Evolutionary conservation across 768 basidiomycete genomes (phyloP).

Genomic region (Boletus rex-veris): DNA sequence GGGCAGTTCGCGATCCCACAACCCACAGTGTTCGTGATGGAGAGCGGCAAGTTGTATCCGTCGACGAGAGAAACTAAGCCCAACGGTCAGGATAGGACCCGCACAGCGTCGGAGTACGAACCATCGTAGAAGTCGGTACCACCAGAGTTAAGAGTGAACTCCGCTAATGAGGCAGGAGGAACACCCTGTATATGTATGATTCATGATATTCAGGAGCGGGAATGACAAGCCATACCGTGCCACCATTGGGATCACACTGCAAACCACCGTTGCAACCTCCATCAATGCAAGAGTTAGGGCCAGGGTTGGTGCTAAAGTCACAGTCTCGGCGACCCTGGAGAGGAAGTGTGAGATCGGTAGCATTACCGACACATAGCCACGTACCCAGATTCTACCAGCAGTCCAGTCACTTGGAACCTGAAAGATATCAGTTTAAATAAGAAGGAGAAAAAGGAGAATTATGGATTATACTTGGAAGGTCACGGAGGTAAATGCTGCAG

Average conservation of each 20-base stretch:
- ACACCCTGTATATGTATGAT: constrained; percentile 40
- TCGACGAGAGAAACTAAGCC: constrained; percentile 58
- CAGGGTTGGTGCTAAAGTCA: constrained; percentile 51
- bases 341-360: neutral
- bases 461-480: constrained; percentile 23
- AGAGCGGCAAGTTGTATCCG: constrained; percentile 60
- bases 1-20: constrained; percentile 57
- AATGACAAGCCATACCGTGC: constrained; percentile 36
- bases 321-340: constrained; percentile 53
- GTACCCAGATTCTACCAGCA: constrained; percentile 62
- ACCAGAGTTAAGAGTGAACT: constrained; percentile 54
- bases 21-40: constrained; percentile 52
- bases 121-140: constrained; percentile 60
- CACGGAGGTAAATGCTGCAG: constrained; percentile 24
- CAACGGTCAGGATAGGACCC: neutral
- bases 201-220: neutral
- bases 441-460: neutral
- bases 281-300: constrained; percentile 53
- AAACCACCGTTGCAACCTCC: constrained; percentile 74
- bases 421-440: neutral
- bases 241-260: constrained; percentile 47
- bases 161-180: constrained; percentile 68
- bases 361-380: neutral
- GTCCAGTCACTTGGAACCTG: constrained; percentile 63
- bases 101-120: constrained; percentile 19